Evolutionary conservation across 2,329 filamentous ascomycete species (phyloP), one percentile per base, ranked within the genome.

Genomic region (Aspergillus phoenicis): DNA sequence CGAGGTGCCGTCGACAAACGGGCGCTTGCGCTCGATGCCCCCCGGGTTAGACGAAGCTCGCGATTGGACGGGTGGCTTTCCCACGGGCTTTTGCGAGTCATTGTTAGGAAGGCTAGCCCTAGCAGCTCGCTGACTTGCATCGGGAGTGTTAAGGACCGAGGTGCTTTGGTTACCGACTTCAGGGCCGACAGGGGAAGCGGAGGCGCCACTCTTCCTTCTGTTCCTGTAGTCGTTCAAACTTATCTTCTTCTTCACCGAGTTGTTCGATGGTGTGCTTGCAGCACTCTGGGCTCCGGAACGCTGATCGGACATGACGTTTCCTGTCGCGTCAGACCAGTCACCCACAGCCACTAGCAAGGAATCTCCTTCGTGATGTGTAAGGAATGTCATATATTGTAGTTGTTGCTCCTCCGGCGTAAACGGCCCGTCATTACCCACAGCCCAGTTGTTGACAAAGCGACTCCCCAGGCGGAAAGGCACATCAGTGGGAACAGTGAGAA

Each of bases 321-420:
- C 80, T 59, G 78, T 74, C 55, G 77, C 78, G 70, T 83, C 80
- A 52, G 83, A 81, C 75, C 84, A 83, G 65, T 84, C 83, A 56
- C 84, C 83, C 61, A 83, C 82, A 10, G 80, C 80, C 63, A 82
- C 76, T 54, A 85, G 72, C 59, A 82, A 76, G 45, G 79, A 81
- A 66, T 84, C 81, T 61, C 82, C 81, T 36, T 81, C 81, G 68
- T 87, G 83, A 70, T 86, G 84, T 59, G 82, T 84, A 57, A 85
- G 75, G 65, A 85, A 88, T 60, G 85, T 88, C 77, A 86, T 80
- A 71, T 88, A 88, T 70, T 88, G 86, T 56, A 86, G 77, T 66
- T 82, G 78, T 67, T 86, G 81, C 72, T 89, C 86, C 64, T 82
- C 77, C 17, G 73, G 73, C 54, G 76, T 73, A 72, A 87, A 89